Evolutionary conservation across 2,329 filamentous ascomycete species (phyloP), one percentile per base, ranked within the genome.

Genomic region (Colletotrichum scovillei): DNA sequence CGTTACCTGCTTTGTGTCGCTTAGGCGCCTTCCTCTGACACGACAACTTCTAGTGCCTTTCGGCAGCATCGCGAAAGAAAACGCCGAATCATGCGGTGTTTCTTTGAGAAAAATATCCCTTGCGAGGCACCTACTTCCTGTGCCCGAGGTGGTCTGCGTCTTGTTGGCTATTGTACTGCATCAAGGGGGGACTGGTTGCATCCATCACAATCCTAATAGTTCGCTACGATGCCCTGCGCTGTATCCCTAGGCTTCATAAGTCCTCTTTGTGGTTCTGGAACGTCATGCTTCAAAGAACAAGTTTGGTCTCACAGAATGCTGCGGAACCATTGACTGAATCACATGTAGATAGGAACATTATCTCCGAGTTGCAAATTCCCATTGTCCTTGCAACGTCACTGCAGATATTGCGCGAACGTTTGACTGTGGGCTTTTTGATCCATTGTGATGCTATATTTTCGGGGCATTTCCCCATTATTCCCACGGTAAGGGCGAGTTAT

Each of bases 391-490:
- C 42, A 49, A 49, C 42, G 42, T 49, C 42, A 49, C 11, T 35
- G 32, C 32, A 35, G 42, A n/a, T 19, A 19, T n/a, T 7, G 4
- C 11, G 60, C 22, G 35, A 7, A n/a, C 19, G 53, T 4, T 56
- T 22, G 46, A 12, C 19, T 22, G 35, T 35, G 8, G 30, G 6
- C 19, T 32, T 67, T 14, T n/a, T 35, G 3, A 53, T 24, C 57
- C 28, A 38, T 68, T 26, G 30, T 55, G 42, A 64, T 59, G 58
- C 42, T 28, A 32, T 55, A 49, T 59, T 64, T 24, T 30, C 7
- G 66, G 66, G 66, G 19, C 66, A 5, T 49, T 69, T 53, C 55
- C 28, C 58, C 59, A 62, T 42, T 57, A 24, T 63, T 35, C 46
- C 71, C 62, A 60, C 59, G 4, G 28, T 52, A 35, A 53, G 53